A percentile compares a stretch with the other conserved stretches of the same genome.
phyloP scores from a whole-genome alignment of 1,139 yeast species.

The Hyphopichia wangnamkhiaoensis region DNA sequence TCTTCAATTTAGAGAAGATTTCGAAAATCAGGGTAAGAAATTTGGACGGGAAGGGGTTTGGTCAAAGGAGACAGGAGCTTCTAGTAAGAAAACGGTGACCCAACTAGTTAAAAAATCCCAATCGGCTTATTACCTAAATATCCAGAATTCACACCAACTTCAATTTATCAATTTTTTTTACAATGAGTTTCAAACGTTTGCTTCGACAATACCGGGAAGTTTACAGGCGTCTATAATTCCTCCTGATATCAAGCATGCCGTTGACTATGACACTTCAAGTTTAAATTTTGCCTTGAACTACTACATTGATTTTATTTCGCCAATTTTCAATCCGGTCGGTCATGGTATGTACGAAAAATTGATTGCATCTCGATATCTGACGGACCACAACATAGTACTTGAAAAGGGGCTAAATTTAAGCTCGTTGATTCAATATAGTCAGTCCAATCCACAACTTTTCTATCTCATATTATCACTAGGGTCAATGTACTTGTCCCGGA shows the following conservation, averaged over 20 bases:
- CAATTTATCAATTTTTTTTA: conserved; percentile 20
- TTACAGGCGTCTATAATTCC: conserved; percentile 20
- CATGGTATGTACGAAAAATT: conserved; percentile 8
- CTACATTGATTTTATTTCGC: conserved; percentile 27
- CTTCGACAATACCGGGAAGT: conserved; percentile 8
- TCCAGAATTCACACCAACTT: conserved; percentile 15
- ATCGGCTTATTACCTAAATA: conserved; percentile 13
- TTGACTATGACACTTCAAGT: conserved; percentile 14
- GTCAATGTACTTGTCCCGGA: conserved; percentile 25
- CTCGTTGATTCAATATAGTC: conserved; percentile 26
- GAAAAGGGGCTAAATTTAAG: conserved; percentile 26
- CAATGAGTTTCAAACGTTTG: conserved; percentile 16
- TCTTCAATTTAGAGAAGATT: conserved; percentile 31
- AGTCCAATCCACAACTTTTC: conserved; percentile 22
- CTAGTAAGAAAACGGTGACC: conserved; percentile 10
- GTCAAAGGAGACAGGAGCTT: conserved; percentile 15
- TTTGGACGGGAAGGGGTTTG: conserved; percentile 38
- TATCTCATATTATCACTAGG: conserved; percentile 28
- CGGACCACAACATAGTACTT: conserved; percentile 15
- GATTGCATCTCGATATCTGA: conserved; percentile 12
- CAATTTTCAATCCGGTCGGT: conserved; percentile 28
- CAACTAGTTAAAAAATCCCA: conserved; percentile 14
- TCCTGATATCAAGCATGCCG: conserved; percentile 17
- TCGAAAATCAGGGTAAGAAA: conserved; percentile 26
- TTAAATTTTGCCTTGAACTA: conserved; percentile 26